phyloP scores from a whole-genome alignment of 2,329 filamentous ascomycete genomes.

The Lachnellula arida region DNA sequence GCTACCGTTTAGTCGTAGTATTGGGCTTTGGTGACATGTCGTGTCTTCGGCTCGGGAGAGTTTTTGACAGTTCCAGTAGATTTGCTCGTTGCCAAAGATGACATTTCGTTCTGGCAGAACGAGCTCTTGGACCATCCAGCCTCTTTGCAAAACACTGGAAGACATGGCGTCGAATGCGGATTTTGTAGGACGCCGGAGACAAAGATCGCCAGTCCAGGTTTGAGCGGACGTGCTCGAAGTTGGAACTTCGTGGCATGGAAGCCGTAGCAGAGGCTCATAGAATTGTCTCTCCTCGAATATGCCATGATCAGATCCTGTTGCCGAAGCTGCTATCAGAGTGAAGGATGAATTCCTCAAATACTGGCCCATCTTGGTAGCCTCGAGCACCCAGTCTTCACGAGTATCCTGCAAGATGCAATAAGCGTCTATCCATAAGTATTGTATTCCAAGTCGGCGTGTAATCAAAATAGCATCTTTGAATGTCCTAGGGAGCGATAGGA shows the following conservation, averaged over 20 bases:
- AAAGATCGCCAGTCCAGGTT: not conserved
- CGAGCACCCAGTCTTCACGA: slow-evolving; percentile 6
- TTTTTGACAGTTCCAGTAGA: not conserved
- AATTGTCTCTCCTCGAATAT: not conserved
- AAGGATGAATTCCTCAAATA: not conserved
- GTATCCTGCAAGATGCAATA: slow-evolving; percentile 16
- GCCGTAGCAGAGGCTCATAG: not conserved
- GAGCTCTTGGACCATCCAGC: not conserved
- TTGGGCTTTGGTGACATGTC: not conserved
- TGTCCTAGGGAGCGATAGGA: slow-evolving; percentile 16
- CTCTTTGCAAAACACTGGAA: not conserved
- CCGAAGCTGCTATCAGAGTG: not conserved
- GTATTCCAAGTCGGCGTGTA: slow-evolving; percentile 11
- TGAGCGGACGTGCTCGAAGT: not conserved
- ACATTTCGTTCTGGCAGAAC: not conserved
- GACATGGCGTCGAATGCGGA: not conserved
- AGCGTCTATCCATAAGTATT: slow-evolving; percentile 19
- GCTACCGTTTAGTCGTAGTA: not conserved
- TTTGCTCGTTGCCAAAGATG: not conserved
- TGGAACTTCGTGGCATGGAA: not conserved
- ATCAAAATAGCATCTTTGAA: slow-evolving; percentile 17
- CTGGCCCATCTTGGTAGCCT: not conserved
- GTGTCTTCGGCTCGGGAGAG: not conserved
- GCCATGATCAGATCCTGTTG: not conserved
- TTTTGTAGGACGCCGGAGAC: not conserved